Percentiles rank a stretch among this genome's conserved stretches.
Conservation (phyloP, 2,329 filamentous ascomycete species). For the Pezicula rhizophila region DNA sequence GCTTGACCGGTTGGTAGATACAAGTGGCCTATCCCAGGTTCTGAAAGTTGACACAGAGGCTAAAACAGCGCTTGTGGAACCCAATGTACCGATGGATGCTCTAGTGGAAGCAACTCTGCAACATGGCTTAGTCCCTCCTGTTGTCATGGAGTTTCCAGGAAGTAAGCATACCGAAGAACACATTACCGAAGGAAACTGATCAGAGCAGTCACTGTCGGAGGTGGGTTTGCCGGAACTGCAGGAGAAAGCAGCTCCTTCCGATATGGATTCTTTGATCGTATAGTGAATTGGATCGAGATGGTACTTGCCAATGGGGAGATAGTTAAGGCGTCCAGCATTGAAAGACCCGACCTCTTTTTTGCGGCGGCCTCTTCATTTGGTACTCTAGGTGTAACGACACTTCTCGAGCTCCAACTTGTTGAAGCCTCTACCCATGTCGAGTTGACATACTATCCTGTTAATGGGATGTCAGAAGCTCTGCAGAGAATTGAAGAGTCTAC, state of each 20-base stretch:
- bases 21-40: constrained; percentile 40
- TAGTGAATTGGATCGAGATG: constrained; percentile 55
- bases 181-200: no score
- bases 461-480: constrained; percentile 35
- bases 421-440: constrained; percentile 47
- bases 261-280: constrained; percentile 60
- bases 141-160: constrained; percentile 66
- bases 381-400: constrained; percentile 53
- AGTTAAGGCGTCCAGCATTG: constrained; percentile 38
- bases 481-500: constrained; percentile 29
- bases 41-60: constrained; percentile 34
- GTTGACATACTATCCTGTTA: constrained; percentile 44
- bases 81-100: constrained; percentile 62
- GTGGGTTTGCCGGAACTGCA: constrained; percentile 58
- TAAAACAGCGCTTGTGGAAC: constrained; percentile 50
- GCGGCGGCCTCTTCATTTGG: constrained; percentile 54
- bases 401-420: constrained; percentile 51
- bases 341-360: constrained; percentile 49
- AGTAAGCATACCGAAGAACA: constrained; percentile 23
- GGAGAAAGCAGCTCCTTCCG: constrained; percentile 62
- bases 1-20: constrained; percentile 32
- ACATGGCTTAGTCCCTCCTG: constrained; percentile 50
- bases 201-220: constrained; percentile 49
- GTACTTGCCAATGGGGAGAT: constrained; percentile 52
- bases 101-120: constrained; percentile 50